Base-by-base conservation (phyloP, 2,329 filamentous ascomycete genomes). In the Neonectria faginata region DNA sequence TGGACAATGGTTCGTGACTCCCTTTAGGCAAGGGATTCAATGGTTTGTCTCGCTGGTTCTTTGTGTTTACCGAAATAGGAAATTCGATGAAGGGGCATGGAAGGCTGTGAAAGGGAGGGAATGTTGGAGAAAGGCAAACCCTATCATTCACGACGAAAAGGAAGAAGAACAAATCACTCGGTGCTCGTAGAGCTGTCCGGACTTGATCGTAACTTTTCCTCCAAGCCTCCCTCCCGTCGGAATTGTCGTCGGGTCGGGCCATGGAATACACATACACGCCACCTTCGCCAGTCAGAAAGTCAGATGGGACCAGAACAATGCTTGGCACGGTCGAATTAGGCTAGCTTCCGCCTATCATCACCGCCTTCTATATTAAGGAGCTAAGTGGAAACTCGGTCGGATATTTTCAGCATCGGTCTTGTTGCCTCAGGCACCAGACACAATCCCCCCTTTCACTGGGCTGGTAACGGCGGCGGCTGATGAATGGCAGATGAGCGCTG, bases 81-180 rank as follows among this genome's bases (percentile, higher is more conserved):
- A 45, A 57, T 57, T 18, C 36, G 27, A 48, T n/a, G 25, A 44
- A 55, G 22, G 39, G 50, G 50, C 9, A 29, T 27, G 18, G 25
- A 25, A 3, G 25, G 6, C n/a, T 18, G 27, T 31, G 31, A 33
- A 33, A 18, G 27, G 48, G 6, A 51, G 27, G 48, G 48, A 51
- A 51, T 47, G 53, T 16, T 45, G 41, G 2, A n/a, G 16, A 51
- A 51, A 51, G 29, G 29, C 48, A 51, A 51, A 8, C 20, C 9
- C 3, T 14, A 51, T 16, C 16, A 33, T 36, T 20, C n/a, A 22
- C 29, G 11, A 14, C 9, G 11, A 5, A 12, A 51, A 8, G 11
- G 3, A 51, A 10, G 11, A 33, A 20, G n/a, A 29, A 36, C 20
- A 5, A 18, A 25, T 25, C 1, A 14, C 9, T 31, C 12, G 27